These are phyloP conservation scores for Myxozyma sirexii DNA, from an alignment of 805 yeast species.

Conservation along the genomic window DNA sequence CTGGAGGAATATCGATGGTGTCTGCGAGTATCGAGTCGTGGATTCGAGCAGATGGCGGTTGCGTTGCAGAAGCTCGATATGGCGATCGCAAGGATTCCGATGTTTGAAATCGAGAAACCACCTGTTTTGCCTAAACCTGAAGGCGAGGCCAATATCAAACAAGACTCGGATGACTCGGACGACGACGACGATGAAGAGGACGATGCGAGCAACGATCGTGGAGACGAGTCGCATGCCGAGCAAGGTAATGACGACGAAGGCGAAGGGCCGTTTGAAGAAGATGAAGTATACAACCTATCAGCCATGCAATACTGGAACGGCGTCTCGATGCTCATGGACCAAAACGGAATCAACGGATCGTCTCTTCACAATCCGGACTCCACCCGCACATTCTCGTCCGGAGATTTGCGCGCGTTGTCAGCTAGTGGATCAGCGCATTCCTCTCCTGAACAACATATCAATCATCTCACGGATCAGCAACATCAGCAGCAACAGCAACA, in stretches of 20 bases:
- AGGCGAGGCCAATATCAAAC: too few relatives aligned
- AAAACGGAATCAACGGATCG: neutral
- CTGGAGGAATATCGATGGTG: slow-evolving; percentile 77
- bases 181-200: neutral
- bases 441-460: slow-evolving; percentile 24
- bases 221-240: neutral
- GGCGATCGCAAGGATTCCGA: slow-evolving; percentile 73
- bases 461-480: slow-evolving; percentile 1
- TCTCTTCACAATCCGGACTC: neutral
- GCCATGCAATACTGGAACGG: slow-evolving; percentile 27
- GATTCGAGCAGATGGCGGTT: slow-evolving; percentile 75
- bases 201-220: neutral
- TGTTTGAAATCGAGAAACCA: slow-evolving; percentile 22
- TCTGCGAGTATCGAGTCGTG: slow-evolving; percentile 70
- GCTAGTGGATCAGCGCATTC: slow-evolving; percentile 27
- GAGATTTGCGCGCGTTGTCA: slow-evolving; percentile 16
- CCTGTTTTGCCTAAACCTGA: neutral
- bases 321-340: neutral
- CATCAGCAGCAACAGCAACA: slow-evolving; percentile 3
- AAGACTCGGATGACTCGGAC: neutral
- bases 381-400: slow-evolving; percentile 1
- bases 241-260: neutral
- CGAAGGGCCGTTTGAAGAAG: slow-evolving; percentile 21
- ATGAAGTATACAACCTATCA: slow-evolving; percentile 12
- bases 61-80: slow-evolving; percentile 74